Evolutionary conservation across 2,329 filamentous ascomycete species (phyloP).

Genomic region (Diaporthe eres): DNA sequence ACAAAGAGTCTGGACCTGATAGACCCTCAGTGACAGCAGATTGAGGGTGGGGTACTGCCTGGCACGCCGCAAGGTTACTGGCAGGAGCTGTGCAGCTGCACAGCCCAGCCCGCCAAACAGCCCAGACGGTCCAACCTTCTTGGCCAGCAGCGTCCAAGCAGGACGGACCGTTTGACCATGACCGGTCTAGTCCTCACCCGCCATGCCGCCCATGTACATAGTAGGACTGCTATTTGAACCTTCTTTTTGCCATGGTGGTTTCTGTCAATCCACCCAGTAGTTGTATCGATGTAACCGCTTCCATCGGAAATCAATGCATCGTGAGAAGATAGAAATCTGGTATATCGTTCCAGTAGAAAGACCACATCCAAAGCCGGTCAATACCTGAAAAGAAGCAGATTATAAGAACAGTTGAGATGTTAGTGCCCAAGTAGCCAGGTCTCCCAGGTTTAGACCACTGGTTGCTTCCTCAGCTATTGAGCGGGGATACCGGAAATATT

Average conservation of each 20-base stretch:
- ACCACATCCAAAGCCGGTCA: too few relatives aligned
- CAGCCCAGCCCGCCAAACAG: slow-evolving; percentile 20
- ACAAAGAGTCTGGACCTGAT: slow-evolving; percentile 39
- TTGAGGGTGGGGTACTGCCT: slow-evolving; percentile 25
- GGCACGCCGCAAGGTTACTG: slow-evolving; percentile 16
- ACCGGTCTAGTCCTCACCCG: slow-evolving; percentile 16
- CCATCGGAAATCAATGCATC: not conserved
- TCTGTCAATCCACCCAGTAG: not conserved
- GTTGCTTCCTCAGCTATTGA: not conserved
- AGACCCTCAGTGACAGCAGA: slow-evolving; percentile 36
- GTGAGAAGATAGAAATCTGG: not conserved
- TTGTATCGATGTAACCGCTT: too few relatives aligned
- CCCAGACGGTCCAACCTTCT: slow-evolving; percentile 10
- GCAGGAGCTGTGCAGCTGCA: not conserved
- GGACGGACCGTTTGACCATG: slow-evolving; percentile 17
- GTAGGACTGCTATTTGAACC: not conserved
- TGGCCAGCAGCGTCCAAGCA: slow-evolving; percentile 15
- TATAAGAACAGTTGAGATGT: not conserved
- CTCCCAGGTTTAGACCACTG: not conserved
- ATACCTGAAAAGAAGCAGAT: not conserved
- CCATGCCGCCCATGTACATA: not conserved
- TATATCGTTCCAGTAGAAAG: too few relatives aligned
- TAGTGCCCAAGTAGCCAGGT: not conserved
- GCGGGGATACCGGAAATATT: slow-evolving; percentile 15
- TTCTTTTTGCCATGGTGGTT: not conserved